phyloP scores from a whole-genome alignment of 176 grass and related monocot species.

The Ananas comosus region DNA sequence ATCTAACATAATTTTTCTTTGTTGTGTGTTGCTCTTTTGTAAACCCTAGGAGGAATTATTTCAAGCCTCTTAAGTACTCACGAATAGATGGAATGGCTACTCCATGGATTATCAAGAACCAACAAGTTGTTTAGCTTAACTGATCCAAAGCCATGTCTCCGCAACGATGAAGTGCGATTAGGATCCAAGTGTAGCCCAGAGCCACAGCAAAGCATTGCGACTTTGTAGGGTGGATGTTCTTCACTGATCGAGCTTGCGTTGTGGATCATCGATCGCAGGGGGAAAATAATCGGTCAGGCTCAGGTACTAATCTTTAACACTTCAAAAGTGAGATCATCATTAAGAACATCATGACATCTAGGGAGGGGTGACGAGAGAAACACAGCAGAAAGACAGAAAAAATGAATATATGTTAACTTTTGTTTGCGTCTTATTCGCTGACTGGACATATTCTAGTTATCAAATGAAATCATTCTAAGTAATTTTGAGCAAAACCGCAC shows the following conservation, averaged over 20 bases:
- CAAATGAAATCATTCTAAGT: too few relatives aligned
- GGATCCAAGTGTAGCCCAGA: constrained; percentile 49
- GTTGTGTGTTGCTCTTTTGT: constrained; percentile 2
- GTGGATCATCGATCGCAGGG: constrained; percentile 44
- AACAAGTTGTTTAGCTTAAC: constrained; percentile 54
- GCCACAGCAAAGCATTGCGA: constrained; percentile 48
- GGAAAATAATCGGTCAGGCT: constrained; percentile 47
- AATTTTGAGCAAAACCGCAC: too few relatives aligned
- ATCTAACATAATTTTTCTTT: constrained; percentile 1
- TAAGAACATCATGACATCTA: background rate
- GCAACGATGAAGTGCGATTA: constrained; percentile 35
- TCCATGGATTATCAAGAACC: constrained; percentile 56
- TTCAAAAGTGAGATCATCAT: constrained; percentile 10
- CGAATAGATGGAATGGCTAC: constrained; percentile 74
- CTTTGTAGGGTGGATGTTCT: constrained; percentile 66
- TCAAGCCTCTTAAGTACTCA: constrained; percentile 62
- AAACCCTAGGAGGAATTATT: constrained; percentile 55
- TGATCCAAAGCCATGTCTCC: constrained; percentile 59
- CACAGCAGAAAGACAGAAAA: too few relatives aligned
- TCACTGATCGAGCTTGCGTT: constrained; percentile 55
- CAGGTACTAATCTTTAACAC: constrained; percentile 38
- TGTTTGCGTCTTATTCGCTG: too few relatives aligned
- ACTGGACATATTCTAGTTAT: too few relatives aligned
- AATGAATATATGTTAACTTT: too few relatives aligned
- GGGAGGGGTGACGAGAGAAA: background rate